A percentile compares a stretch with the other conserved stretches of the same genome.
Conservation (phyloP, 768 basidiomycete species). For the Lepiota venenata region DNA sequence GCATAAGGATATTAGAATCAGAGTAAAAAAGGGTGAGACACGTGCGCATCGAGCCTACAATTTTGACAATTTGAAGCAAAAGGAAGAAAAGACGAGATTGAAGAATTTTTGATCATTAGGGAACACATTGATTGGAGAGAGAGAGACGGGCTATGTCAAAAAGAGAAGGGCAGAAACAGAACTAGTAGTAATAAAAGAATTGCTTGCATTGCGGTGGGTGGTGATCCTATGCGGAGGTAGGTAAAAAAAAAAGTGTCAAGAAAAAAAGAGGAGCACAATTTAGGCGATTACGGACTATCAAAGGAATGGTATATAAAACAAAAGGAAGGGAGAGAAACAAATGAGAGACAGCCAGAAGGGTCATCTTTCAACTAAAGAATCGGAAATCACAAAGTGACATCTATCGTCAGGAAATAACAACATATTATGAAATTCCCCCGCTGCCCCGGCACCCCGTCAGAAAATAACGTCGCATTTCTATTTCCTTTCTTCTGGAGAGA, state of each 20-base stretch:
- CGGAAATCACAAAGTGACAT: neutral
- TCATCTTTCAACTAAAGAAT: neutral
- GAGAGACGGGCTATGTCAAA: neutral
- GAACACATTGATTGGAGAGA: constrained; percentile 2
- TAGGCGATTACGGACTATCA: constrained; percentile 12
- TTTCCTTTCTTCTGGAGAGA: no score
- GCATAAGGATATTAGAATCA: neutral
- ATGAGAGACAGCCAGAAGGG: neutral
- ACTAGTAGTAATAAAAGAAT: constrained; percentile 2
- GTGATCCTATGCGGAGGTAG: neutral
- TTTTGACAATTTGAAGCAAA: neutral
- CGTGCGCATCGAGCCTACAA: no score
- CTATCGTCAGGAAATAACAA: constrained; percentile 9
- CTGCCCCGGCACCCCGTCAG: neutral
- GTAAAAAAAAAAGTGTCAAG: neutral
- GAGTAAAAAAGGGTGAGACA: neutral
- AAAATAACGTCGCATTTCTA: no score
- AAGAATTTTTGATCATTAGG: neutral
- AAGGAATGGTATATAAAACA: constrained; percentile 6
- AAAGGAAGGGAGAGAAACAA: constrained; percentile 2
- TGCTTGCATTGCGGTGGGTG: constrained; percentile 3
- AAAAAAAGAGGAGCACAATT: neutral
- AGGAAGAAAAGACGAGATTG: neutral
- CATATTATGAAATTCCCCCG: neutral
- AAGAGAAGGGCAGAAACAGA: constrained; percentile 4